Evolutionary conservation across 2,329 filamentous ascomycete genomes (phyloP).

Genomic region (Massarina eburnea): DNA sequence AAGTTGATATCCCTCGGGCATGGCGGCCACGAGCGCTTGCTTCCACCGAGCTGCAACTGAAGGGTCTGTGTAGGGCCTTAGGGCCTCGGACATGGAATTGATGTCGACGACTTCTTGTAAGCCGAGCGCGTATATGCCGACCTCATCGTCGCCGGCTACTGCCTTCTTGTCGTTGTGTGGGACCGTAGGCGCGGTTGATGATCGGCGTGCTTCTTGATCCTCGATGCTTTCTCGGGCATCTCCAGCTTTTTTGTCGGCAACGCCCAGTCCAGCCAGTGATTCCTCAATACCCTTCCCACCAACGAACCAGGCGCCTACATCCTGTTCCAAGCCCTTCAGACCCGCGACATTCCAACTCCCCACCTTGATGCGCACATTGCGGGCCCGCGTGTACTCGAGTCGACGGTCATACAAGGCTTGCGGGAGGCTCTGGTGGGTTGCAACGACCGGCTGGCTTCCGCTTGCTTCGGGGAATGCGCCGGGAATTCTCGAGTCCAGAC

Average conservation of each 20-base stretch:
- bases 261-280: conserved; percentile 57
- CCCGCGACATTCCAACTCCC: conserved; percentile 95
- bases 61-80: conserved; percentile 74
- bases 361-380: conserved; percentile 80
- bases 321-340: conserved; percentile 80
- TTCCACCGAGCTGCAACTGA: conserved; percentile 78
- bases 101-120: conserved; percentile 92
- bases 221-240: conserved; percentile 48
- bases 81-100: conserved; percentile 74
- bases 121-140: conserved; percentile 87
- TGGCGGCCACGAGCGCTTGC: conserved; percentile 67
- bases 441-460: conserved; percentile 21
- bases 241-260: conserved; percentile 31
- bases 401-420: conserved; percentile 70
- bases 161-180: conserved; percentile 48
- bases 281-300: conserved; percentile 71
- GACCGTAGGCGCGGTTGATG: conserved; percentile 46
- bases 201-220: conserved; percentile 51
- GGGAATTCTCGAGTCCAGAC: conserved; percentile 49
- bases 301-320: conserved; percentile 87
- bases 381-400: conserved; percentile 75
- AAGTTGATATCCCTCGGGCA: conserved; percentile 76
- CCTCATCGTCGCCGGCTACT: conserved; percentile 63
- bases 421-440: conserved; percentile 53
- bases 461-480: conserved; percentile 50